These are phyloP conservation scores for Phytophthora rubi DNA, from an alignment of 352 stramenopile species.

Conservation along the genomic window DNA sequence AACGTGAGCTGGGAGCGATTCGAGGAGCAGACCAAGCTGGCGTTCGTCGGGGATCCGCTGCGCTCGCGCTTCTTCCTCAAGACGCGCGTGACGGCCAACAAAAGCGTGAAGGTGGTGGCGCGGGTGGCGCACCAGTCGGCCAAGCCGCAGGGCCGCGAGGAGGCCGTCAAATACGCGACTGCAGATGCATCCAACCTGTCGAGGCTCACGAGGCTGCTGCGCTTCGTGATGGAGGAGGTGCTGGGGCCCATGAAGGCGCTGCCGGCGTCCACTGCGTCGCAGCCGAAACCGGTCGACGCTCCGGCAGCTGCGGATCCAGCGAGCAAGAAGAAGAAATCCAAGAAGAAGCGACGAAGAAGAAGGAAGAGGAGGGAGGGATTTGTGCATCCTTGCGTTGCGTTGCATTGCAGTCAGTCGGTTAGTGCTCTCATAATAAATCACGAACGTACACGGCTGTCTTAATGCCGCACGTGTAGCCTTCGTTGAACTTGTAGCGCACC, in stretches of 20 bases:
- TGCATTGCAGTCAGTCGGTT: slow-evolving; percentile 13
- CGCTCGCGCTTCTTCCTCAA: slow-evolving; percentile 74
- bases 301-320: slow-evolving; percentile 1
- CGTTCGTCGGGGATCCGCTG: slow-evolving; percentile 57
- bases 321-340: slow-evolving; percentile 48
- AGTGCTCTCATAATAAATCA: slow-evolving; percentile 76
- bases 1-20: slow-evolving; percentile 69
- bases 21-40: slow-evolving; percentile 72
- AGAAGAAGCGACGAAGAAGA: slow-evolving; percentile 21
- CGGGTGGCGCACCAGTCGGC: slow-evolving; percentile 48
- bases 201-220: slow-evolving; percentile 56
- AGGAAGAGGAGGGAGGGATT: background rate
- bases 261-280: slow-evolving; percentile 3
- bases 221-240: slow-evolving; percentile 75
- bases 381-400: slow-evolving; percentile 3
- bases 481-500: slow-evolving; percentile 91
- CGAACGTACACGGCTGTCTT: slow-evolving; percentile 88
- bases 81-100: slow-evolving; percentile 42
- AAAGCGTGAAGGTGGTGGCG: slow-evolving; percentile 48
- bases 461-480: slow-evolving; percentile 91
- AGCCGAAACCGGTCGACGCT: slow-evolving; percentile 8
- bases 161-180: slow-evolving; percentile 40
- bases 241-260: slow-evolving; percentile 59
- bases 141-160: slow-evolving; percentile 14
- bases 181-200: slow-evolving; percentile 41